A percentile compares a stretch with the other conserved stretches of the same genome.
Evolutionary conservation across 345 rosid species (phyloP).

Genomic region (Rhizophora mangle): DNA sequence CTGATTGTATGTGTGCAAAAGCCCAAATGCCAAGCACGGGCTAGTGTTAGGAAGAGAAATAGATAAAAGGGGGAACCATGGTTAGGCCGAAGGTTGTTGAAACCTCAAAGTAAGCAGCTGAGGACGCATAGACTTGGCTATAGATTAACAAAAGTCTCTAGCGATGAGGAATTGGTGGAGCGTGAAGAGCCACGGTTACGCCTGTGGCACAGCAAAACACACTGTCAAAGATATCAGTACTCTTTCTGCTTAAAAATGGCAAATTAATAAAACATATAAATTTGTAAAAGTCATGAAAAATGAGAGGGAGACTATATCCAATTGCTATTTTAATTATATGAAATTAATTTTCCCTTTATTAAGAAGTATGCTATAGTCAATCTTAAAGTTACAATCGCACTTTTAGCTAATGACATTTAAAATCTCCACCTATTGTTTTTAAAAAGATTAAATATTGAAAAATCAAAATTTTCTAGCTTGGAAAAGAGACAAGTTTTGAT

Average conservation of each 20-base stretch:
- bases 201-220: constrained; percentile 98
- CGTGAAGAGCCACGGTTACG: constrained; percentile 64
- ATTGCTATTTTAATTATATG: no score
- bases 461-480: no score
- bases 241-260: neutral
- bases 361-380: no score
- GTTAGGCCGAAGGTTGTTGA: constrained; percentile 70
- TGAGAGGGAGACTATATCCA: neutral
- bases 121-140: constrained; percentile 16
- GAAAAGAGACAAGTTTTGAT: no score
- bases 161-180: constrained; percentile 60
- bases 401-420: no score
- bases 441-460: no score
- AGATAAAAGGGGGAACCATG: constrained; percentile 58
- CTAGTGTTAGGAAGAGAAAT: constrained; percentile 31
- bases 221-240: constrained; percentile 83
- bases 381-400: no score
- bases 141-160: constrained; percentile 27
- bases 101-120: constrained; percentile 36
- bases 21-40: constrained; percentile 45
- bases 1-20: constrained; percentile 38
- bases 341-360: no score
- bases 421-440: no score
- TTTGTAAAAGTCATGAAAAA: neutral
- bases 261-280: neutral